Base-by-base conservation (phyloP, 495 filamentous ascomycete species). In the Staphylotrichum longicolle region DNA sequence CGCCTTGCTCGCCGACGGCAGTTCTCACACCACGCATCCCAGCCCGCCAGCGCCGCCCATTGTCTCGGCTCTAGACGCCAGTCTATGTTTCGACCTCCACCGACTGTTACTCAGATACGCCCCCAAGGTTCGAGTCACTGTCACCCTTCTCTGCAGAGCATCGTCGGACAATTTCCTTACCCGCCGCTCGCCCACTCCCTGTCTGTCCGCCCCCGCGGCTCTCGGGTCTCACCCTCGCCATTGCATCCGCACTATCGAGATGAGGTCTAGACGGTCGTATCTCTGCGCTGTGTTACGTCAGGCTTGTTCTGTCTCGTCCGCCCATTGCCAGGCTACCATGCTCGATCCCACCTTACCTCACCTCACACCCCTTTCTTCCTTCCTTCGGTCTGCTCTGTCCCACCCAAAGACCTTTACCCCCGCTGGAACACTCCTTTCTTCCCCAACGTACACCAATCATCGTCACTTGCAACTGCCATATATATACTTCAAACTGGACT, bases 161-260 rank as follows among this genome's bases (percentile, higher is more conserved):
- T 44, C 32, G 37, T 59, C 57, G 57, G 57, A 52, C 47, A 59
- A 59, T 52, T 51, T 45, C 8, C 30, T 11, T 10, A 8, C 48
- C 57, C 35, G 14, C 47, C 12, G 35, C 44, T 50, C 15, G 56
- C 34, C 45, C 45, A 41, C 45, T 39, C 35, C 46, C 37, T 42
- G 34, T 20, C 37, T 7, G 5, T 12, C 32, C 48, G 7, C 3
- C 32, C 30, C 6, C 39, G 33, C 47, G 7, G 11, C 27, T 15
- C 47, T 58, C 46, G 57, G 37, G 57, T 58, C 57, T 42, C 37
- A 51, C 57, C 33, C 37, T 50, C 37, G 5, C 12, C 47, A 41
- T 41, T 42, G 39, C 57, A 41, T 46, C 46, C 57, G 57, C 39
- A 51, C 47, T 58, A 58, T 58, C 55, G 42, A 58, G 57, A 58